Evolutionary conservation across 306 rosid species (phyloP).

Genomic region (Lotus japonicus): DNA sequence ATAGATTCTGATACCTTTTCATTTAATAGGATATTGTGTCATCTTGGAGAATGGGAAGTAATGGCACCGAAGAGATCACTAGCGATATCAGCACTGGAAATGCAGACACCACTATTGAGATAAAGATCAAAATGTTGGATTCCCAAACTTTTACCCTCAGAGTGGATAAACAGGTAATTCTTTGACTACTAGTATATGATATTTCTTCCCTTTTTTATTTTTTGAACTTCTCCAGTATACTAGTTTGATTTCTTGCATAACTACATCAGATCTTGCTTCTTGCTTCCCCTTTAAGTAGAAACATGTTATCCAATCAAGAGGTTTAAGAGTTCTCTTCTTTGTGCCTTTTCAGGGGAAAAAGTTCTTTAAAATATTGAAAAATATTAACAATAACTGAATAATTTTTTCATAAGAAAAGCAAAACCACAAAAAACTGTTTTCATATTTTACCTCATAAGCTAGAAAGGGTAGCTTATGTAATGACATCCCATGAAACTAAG

Average conservation of each 20-base stretch:
- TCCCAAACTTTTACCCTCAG: conserved; percentile 82
- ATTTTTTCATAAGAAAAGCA: background rate
- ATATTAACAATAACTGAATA: background rate
- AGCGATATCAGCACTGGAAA: conserved; percentile 37
- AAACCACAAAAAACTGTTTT: background rate
- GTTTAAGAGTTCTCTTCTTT: background rate
- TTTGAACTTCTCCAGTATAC: background rate
- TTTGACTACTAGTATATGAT: background rate
- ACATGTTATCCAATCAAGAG: background rate
- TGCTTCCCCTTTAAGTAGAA: conserved; percentile 8
- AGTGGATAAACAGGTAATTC: conserved; percentile 90
- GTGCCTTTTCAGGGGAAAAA: background rate
- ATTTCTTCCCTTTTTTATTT: background rate
- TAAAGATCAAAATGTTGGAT: conserved; percentile 90
- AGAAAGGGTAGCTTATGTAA: background rate
- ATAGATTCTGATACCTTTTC: background rate
- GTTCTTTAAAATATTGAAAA: background rate
- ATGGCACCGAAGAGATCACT: conserved; percentile 29
- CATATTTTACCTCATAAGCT: background rate
- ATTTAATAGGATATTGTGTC: conserved; percentile 29
- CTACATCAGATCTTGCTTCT: conserved; percentile 11
- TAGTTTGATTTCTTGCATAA: background rate
- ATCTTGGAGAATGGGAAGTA: conserved; percentile 65
- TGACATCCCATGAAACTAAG: background rate
- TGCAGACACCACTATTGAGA: conserved; percentile 78